Base-by-base conservation (phyloP, 2,329 filamentous ascomycete species). In the Massarina eburnea region DNA sequence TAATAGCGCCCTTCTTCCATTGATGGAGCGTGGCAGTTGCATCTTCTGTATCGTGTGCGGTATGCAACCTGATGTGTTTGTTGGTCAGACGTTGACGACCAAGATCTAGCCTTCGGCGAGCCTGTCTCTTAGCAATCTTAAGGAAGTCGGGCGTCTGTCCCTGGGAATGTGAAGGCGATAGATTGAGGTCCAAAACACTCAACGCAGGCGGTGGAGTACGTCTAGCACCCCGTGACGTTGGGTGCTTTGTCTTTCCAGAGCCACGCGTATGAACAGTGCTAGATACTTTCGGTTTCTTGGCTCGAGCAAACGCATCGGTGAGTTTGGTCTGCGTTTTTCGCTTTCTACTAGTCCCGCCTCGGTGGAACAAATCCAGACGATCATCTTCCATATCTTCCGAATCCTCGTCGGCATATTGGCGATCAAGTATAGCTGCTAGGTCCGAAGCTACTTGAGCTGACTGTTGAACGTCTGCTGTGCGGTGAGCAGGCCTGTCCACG, bases 1-100 rank as follows among this genome's bases (percentile, higher is more conserved):
- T 59, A 10, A 70, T 24, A 18, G 52, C 64, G 15, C 81, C 80
- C 27, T 63, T 62, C 52, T 66, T 74, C 82, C 81, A 84, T 45
- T 76, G 69, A 36, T 60, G 66, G 40, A 84, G 66, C 3, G 73
- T 71, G 24, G 59, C 52, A 40, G 75, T 77, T 7, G 78, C 79
- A 55, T 84, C 81, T 38, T 73, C 67, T 1, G 80, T 83, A 49
- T 85, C 82, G 8, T 68, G 55, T 24, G 64, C 67, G 19, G 76
- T 81, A 14, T 74, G 75, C 20, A 84, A 62, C 41, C 73, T 71
- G 39, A 84, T 71, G 29, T 76, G 68, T 54, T 83, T 83, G 39
- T 68, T 66, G 18, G 68, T 71, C 14, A 77, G 80, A 34, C 75
- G 79, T 53, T 77, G 74, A 43, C 80, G 74, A 27, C 76, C 80